Evolutionary conservation across 345 rosid genomes (phyloP), one percentile per base, ranked within the genome.

Genomic region (Heritiera fomes): DNA sequence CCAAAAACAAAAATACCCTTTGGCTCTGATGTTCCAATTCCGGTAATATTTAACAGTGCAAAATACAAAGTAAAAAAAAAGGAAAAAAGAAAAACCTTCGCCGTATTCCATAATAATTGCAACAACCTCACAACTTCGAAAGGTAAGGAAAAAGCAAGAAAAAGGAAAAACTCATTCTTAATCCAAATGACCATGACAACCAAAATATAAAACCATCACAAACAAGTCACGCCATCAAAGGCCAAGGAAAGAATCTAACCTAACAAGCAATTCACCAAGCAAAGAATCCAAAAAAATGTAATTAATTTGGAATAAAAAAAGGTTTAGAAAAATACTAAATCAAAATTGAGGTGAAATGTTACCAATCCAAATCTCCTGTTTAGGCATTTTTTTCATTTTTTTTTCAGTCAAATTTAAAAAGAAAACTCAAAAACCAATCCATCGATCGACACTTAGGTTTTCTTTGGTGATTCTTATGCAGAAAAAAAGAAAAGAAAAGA

Each of bases 81-180:
- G 28, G 28, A 23, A 18, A 71, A 72, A 71, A 17, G 8, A 59
- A 43, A 56, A 10, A 11, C 88, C 87, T 76, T 70, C 80, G 7
- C 82, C 86, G 72, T 40, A 75, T 78, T 81, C 87, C 91, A 87
- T 84, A 46, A 49, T 32, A 66, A 77, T 58, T 62, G n/a, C 71
- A 76, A 59, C 63, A 71, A 61, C 64, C 75, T 76, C 56, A 43
- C 78, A 73, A 18, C 17, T 58, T 70, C 40, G 28, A 20, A 14
- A 47, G 74, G 58, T 13, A 18, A 55, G 13, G 62, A 53, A 32
- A 53, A 43, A 7, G 45, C 45, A 43, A 43, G 28, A 8, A 2
- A 18, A 65, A 32, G 7, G 45, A 7, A 15, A 18, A 2, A 7
- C 38, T 8, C 15, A 17, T 53, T 52, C 34, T 4, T 13, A 49